Conservation (phyloP, 345 rosid genomes). For the Heritiera littoralis region DNA sequence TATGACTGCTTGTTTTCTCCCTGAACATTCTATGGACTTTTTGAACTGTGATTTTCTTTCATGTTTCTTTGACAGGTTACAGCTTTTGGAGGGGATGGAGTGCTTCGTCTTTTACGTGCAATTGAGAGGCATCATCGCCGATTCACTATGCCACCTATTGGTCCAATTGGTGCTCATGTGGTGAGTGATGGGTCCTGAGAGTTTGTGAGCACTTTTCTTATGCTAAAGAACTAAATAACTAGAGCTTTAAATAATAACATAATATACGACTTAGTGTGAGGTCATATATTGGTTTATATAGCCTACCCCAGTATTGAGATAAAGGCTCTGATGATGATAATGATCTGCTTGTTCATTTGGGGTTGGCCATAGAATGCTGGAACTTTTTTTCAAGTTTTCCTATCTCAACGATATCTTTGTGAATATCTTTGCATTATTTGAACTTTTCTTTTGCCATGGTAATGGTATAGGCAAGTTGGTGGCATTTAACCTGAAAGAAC, state of each 20-base stretch:
- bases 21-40: slow-evolving; percentile 5
- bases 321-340: too few species aligned
- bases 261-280: too few species aligned
- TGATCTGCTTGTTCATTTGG: background rate
- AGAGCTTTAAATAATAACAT: background rate
- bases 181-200: slow-evolving; percentile 45
- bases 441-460: slow-evolving; percentile 7
- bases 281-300: too few species aligned
- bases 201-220: background rate
- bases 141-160: slow-evolving; percentile 81
- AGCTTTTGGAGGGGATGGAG: slow-evolving; percentile 93
- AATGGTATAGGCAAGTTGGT: background rate
- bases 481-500: background rate
- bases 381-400: background rate
- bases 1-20: background rate
- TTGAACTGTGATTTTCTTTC: background rate
- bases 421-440: background rate
- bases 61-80: slow-evolving; percentile 61
- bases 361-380: slow-evolving; percentile 15
- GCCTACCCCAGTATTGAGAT: too few species aligned
- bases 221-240: background rate
- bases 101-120: slow-evolving; percentile 63
- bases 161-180: slow-evolving; percentile 95
- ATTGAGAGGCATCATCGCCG: slow-evolving; percentile 65
- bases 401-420: background rate